Base-by-base conservation (phyloP, 1,284 basidiomycete genomes). In the Phellopilus nigrolimitatus region DNA sequence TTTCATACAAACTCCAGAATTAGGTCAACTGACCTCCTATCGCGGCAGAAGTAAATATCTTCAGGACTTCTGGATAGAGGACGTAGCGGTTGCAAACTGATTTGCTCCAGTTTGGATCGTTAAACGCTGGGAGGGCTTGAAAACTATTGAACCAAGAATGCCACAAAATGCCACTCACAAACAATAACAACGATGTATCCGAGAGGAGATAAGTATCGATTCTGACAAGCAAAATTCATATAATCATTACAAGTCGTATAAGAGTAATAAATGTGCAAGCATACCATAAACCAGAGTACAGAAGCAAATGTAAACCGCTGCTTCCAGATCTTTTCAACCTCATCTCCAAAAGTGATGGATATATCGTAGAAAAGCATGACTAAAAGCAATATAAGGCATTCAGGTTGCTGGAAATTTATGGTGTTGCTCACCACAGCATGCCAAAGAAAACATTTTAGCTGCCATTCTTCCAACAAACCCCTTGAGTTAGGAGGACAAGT, bases 281-380 rank as follows among this genome's bases (percentile, higher is more conserved):
- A 19, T 17, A 53, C 51, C 51, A 53, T 53, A 22, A 53, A 53
- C 51, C 51, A 53, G 17, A 53, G 31, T 22, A 48, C 27, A n/a
- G 51, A 48, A 3, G 51, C 51, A 17, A 47, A 37, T 10, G 37
- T 42, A 24, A 53, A 53, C 22, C 51, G 44, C 31, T 53, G 45
- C 25, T 53, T 53, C 51, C 51, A 53, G 19, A 53, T 53, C 33
- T 48, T 53, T 22, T 53, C 51, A 10, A 53, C 51, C 25, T 53
- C 51, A 12, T 53, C 51, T 6, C 51, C 51, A 37, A 53, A 53
- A 5, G 51, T 53, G 28, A 53, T 48, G 5, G 39, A 15, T 7
- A 53, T 53, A 39, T 53, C 51, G 21, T 48, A 53, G 51, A 48
- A 53, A 1, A 53, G 38, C 51, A 53, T 53, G 25, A 53, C 51